phyloP scores from a whole-genome alignment of 495 filamentous ascomycete species.

The Hypoxylon crocopeplum region DNA sequence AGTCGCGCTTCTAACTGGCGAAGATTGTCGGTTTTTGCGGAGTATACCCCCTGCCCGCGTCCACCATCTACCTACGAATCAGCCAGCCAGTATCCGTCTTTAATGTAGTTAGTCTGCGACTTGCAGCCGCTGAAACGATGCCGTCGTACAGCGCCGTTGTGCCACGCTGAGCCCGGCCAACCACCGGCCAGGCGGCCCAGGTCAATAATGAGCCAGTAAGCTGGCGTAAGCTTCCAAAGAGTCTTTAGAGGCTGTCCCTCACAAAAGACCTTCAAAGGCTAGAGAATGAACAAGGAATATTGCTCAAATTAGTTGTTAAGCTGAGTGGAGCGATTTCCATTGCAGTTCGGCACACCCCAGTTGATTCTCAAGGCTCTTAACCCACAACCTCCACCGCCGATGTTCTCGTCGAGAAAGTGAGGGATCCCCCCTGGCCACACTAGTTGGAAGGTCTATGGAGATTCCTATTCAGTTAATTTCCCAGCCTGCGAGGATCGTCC shows the following conservation, averaged over 20 bases:
- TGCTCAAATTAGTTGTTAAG: slow-evolving; percentile 21
- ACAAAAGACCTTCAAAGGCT: slow-evolving; percentile 7
- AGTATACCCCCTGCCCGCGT: slow-evolving; percentile 24
- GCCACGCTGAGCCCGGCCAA: slow-evolving; percentile 5
- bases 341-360: slow-evolving; percentile 26
- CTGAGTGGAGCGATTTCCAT: slow-evolving; percentile 29
- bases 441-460: slow-evolving; percentile 29
- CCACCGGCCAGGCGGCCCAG: background rate
- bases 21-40: slow-evolving; percentile 38
- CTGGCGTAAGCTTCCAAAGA: too few relatives aligned
- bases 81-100: too few relatives aligned
- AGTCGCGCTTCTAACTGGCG: slow-evolving; percentile 22
- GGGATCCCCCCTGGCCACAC: slow-evolving; percentile 26
- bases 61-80: slow-evolving; percentile 10
- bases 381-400: slow-evolving; percentile 38
- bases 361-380: slow-evolving; percentile 20
- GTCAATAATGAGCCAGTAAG: too few relatives aligned
- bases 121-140: slow-evolving; percentile 21
- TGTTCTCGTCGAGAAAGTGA: slow-evolving; percentile 9
- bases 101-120: too few relatives aligned
- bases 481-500: slow-evolving; percentile 39
- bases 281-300: background rate
- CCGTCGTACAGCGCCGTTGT: slow-evolving; percentile 10
- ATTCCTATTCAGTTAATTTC: slow-evolving; percentile 44
- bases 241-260: background rate